These are phyloP conservation scores for Metschnikowia corniflorae DNA, from an alignment of 805 yeast genomes.

Conservation along the genomic window DNA sequence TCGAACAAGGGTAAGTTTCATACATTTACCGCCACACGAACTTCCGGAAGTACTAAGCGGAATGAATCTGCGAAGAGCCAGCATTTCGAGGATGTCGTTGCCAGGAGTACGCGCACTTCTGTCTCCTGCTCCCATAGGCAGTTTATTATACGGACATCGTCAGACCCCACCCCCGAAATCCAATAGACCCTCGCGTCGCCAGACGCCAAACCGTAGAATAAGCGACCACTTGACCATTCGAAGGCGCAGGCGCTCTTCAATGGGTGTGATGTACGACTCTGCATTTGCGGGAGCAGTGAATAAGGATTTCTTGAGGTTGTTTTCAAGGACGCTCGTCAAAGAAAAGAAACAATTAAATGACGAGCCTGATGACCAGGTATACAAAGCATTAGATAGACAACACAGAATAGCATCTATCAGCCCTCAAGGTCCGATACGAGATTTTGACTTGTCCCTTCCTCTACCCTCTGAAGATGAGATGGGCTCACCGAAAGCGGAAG, in stretches of 20 bases:
- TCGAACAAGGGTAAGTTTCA: slow-evolving; percentile 10
- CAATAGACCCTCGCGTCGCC: slow-evolving; percentile 4
- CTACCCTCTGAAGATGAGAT: slow-evolving; percentile 23
- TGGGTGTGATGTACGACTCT: slow-evolving; percentile 24
- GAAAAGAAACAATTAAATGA: slow-evolving; percentile 16
- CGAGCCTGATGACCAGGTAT: slow-evolving; percentile 12
- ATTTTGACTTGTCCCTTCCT: slow-evolving; percentile 28
- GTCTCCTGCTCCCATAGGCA: background rate
- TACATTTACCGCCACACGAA: slow-evolving; percentile 24
- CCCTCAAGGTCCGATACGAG: slow-evolving; percentile 12
- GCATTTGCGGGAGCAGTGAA: slow-evolving; percentile 37
- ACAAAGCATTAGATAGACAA: slow-evolving; percentile 12
- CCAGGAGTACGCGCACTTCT: slow-evolving; percentile 1
- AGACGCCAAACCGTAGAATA: slow-evolving; percentile 14
- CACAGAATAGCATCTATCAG: slow-evolving; percentile 11
- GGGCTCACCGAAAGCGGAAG: slow-evolving; percentile 8
- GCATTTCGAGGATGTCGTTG: background rate
- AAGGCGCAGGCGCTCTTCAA: slow-evolving; percentile 18
- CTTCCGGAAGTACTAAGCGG: slow-evolving; percentile 16
- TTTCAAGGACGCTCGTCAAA: slow-evolving; percentile 28
- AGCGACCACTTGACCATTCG: slow-evolving; percentile 15
- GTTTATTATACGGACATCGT: background rate
- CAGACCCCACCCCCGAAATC: slow-evolving; percentile 6
- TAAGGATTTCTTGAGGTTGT: slow-evolving; percentile 32
- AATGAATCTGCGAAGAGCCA: slow-evolving; percentile 11